Conservation (phyloP, 192 early-diverging fungal genomes). For the Coemansia sp. region DNA sequence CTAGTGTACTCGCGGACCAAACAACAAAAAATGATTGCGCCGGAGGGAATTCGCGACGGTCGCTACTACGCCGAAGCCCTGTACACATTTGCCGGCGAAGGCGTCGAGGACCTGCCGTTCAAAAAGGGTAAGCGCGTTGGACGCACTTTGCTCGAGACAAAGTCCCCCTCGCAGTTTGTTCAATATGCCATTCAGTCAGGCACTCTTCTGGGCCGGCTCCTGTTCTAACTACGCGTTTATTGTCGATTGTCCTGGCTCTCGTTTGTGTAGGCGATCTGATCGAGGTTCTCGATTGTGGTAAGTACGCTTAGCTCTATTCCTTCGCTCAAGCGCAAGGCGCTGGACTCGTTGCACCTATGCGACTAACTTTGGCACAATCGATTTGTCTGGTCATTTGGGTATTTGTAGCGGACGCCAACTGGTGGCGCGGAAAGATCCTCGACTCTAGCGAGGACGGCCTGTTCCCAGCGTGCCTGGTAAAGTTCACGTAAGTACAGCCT, state of each 20-base stretch:
- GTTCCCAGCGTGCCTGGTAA: slow-evolving; percentile 59
- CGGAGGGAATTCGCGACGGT: slow-evolving; percentile 55
- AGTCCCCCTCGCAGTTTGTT: too few species aligned
- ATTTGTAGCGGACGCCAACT: slow-evolving; percentile 57
- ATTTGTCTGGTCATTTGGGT: not conserved
- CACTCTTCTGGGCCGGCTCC: not conserved
- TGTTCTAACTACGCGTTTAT: not conserved
- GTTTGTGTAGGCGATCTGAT: slow-evolving; percentile 40
- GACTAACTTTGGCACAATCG: not conserved
- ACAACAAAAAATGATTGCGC: slow-evolving; percentile 44
- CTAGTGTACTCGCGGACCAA: not conserved
- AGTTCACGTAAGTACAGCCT: slow-evolving; percentile 58
- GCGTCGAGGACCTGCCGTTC: slow-evolving; percentile 57
- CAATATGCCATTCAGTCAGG: too few species aligned
- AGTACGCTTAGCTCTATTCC: not conserved
- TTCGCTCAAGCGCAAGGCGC: not conserved
- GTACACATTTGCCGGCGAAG: slow-evolving; percentile 58
- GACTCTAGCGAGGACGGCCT: slow-evolving; percentile 52
- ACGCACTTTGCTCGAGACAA: not conserved
- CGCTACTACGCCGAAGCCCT: slow-evolving; percentile 55
- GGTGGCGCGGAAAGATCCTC: slow-evolving; percentile 57
- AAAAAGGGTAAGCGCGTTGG: slow-evolving; percentile 35
- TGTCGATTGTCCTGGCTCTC: slow-evolving; percentile 3
- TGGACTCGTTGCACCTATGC: not conserved
- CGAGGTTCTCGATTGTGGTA: slow-evolving; percentile 54